Base-by-base conservation (phyloP, 176 grass and related monocot genomes). In the Paspalum notatum region DNA sequence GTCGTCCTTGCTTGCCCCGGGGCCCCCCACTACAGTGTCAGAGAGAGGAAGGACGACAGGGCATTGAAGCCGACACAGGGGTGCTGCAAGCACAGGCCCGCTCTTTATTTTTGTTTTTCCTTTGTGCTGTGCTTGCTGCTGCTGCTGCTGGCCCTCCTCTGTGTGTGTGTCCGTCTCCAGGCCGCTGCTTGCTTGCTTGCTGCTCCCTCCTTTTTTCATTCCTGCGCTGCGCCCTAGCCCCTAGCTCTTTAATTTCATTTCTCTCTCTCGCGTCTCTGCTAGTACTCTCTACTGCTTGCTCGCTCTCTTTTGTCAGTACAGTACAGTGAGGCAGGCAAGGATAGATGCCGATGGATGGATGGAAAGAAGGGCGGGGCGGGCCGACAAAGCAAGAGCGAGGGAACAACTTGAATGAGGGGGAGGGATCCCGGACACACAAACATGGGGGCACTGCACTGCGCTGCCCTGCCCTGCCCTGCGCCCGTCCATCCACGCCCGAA, bases 341-440 rank as follows among this genome's bases (percentile, higher is more conserved):
- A 32, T 32, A 32, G 32, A 32, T 32, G 2, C 1, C 32, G 3
- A 3, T 32, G 3, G 32, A 43, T 5, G 42, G 40, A 8, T 43
- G 42, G 16, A 16, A 12, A 13, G 76, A 76, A 65, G 74, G 73
- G 43, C 72, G 24, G 71, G 71, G 63, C 87, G 63, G 64, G 66
- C 87, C 78, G 88, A 86, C 83, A 86, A 66, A 78, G 83, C 51
- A 66, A 65, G 88, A 78, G 88, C 73, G 78, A 86, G 88, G 79
- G 78, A 86, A 90, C 88, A 86, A 82, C 83, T 82, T 90, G 73
- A 90, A 82, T 74, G 83, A 86, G 83, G 88, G 53, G 32, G 32
- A 1, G 2, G 32, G 32, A 3, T 2, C 32, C 32, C 2, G 32
- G 88, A 86, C 88, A 90, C 6, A 73, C 16, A 85, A 90, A 90